Evolutionary conservation across 306 rosid species (phyloP), one percentile per base, ranked within the genome.

Genomic region (Herpetospermum pedunculosum): DNA sequence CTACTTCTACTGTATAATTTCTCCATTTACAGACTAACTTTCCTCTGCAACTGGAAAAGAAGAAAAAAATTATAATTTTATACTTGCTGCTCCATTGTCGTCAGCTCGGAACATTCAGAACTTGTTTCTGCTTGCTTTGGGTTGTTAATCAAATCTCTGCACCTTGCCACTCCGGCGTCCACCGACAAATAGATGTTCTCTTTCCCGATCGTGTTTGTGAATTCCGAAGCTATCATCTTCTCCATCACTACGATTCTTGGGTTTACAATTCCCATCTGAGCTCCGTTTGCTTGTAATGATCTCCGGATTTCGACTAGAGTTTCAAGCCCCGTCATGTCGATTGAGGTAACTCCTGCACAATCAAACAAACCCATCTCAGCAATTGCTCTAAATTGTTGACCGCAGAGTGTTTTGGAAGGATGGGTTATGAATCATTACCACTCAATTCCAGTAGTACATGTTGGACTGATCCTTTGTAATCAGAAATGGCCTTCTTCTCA

Each of bases 211-310:
- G 72, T 81, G 46, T 87, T 89, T 29, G 88, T 64, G 78, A 88
- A 84, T 12, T 84, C 57, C 0, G 97, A 89, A 32, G 47, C 40
- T 25, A 84, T 37, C 77, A 94, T 74, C 88, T 88, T 94, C 83
- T 94, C 99, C 94, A 89, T 81, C 29, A 94, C 97, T 58, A 79
- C 87, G 4, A 85, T 0, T 64, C 97, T 91, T 23, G 99, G 99
- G 80, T 94, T 94, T 59, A 91, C 81, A 0, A 94, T 50, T 16
- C 69, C 79, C 82, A 85, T 52, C 97, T 93, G 57, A n/a, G n/a
- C n/a, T 29, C 65, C 86, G n/a, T 34, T 78, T 37, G 74, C 85
- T 54, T 30, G 16, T 70, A 94, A 70, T 40, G 70, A 37, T 79
- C 75, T 94, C 0, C 74, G 58, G 29, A 72, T 35, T 57, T 94